phyloP scores from a whole-genome alignment of 306 rosid genomes.

The Vicia sativa region DNA sequence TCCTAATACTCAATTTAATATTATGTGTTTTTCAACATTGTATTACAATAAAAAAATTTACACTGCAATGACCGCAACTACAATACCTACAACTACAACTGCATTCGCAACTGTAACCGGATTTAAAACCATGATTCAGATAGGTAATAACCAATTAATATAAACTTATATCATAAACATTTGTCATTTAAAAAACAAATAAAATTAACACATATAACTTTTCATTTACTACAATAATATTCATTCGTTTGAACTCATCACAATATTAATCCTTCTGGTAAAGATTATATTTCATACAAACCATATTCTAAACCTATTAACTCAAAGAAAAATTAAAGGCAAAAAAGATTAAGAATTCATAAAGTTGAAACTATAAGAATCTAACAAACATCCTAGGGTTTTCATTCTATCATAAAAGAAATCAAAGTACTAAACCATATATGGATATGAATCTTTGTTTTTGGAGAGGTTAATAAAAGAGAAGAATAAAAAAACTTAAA shows the following conservation, averaged over 20 bases:
- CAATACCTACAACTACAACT: no score
- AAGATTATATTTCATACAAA: conserved; percentile 43
- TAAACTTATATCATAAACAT: no score
- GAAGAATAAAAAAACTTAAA: conserved; percentile 27
- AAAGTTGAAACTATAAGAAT: background rate
- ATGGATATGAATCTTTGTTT: background rate
- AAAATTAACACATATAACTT: conserved; percentile 14
- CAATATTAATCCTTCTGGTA: conserved; percentile 39
- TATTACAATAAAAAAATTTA: no score
- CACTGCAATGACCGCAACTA: no score
- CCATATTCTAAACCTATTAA: conserved; percentile 42
- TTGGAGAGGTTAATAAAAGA: background rate
- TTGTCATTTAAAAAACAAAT: no score
- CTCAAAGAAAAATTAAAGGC: background rate
- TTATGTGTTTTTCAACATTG: no score
- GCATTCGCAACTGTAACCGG: no score
- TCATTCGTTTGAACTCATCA: conserved; percentile 43
- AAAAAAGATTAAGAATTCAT: conserved; percentile 7
- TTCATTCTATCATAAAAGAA: conserved; percentile 34
- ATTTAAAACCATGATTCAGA: no score
- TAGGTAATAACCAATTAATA: conserved; percentile 15
- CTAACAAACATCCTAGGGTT: conserved; percentile 59
- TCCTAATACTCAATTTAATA: no score
- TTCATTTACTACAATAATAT: conserved; percentile 25
- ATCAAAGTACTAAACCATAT: conserved; percentile 32